Conservation (phyloP, 768 basidiomycete genomes). For the Suillus subluteus region DNA sequence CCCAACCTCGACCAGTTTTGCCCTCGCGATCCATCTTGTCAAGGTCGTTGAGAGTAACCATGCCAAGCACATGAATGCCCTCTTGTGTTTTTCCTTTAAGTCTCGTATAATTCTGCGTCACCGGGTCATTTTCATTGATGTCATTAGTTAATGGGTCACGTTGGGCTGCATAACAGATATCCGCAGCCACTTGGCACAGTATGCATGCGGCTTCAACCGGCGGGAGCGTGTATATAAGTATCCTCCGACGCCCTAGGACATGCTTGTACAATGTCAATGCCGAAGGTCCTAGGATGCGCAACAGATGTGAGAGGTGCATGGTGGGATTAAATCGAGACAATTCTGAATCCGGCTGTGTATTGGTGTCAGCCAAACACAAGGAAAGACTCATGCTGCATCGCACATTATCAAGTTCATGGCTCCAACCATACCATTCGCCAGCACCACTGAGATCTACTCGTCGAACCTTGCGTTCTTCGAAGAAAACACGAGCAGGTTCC, state of each 20-base stretch:
- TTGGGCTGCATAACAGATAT: conserved; percentile 60
- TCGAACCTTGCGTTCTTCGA: conserved; percentile 61
- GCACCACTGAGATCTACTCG: conserved; percentile 55
- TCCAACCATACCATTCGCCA: conserved; percentile 72
- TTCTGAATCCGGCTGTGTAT: conserved; percentile 23
- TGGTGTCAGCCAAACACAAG: background rate
- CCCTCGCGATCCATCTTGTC: conserved; percentile 62
- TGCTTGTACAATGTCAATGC: conserved; percentile 81
- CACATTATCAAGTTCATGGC: conserved; percentile 62
- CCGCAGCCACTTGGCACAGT: conserved; percentile 62
- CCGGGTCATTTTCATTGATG: conserved; percentile 26
- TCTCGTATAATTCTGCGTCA: conserved; percentile 35
- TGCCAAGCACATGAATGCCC: conserved; percentile 71
- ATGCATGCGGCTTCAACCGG: conserved; percentile 82
- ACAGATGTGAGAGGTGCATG: conserved; percentile 72
- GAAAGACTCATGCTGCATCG: conserved; percentile 18
- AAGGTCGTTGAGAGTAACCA: conserved; percentile 78
- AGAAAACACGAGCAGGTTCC: conserved; percentile 64
- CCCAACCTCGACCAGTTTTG: conserved; percentile 71
- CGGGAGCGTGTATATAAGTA: conserved; percentile 80
- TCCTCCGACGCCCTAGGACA: conserved; percentile 69
- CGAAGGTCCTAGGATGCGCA: conserved; percentile 80
- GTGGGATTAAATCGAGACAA: conserved; percentile 50
- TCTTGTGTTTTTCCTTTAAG: conserved; percentile 48
- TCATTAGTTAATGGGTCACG: conserved; percentile 27